Percentiles rank a stretch among this genome's conserved stretches.
These are phyloP conservation scores for Kregervanrija fluxuum DNA, from an alignment of 805 yeast species.

Conservation along the genomic window DNA sequence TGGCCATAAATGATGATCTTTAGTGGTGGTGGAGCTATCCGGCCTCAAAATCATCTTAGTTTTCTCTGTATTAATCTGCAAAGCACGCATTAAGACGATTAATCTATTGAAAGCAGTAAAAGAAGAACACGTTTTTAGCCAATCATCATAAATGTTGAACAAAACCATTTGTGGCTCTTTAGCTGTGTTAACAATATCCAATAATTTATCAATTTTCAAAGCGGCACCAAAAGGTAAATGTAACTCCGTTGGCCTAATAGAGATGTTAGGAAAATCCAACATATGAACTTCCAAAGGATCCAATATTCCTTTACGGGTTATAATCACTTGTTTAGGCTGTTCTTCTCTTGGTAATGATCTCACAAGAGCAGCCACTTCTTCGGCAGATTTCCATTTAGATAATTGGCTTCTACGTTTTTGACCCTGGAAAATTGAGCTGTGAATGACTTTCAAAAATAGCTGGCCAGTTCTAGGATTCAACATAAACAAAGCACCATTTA, in stretches of 20 bases:
- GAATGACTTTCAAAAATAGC: conserved; percentile 79
- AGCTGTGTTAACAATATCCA: conserved; percentile 74
- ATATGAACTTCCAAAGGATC: conserved; percentile 96
- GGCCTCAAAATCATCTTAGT: conserved; percentile 72
- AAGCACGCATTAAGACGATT: conserved; percentile 72
- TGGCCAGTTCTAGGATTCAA: conserved; percentile 90
- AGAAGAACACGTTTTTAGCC: conserved; percentile 78
- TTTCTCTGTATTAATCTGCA: conserved; percentile 69
- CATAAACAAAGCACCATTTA: conserved; percentile 88
- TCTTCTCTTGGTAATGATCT: conserved; percentile 88
- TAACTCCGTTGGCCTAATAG: conserved; percentile 83
- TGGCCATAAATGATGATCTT: conserved; percentile 91
- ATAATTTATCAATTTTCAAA: conserved; percentile 69
- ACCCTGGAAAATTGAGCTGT: conserved; percentile 95
- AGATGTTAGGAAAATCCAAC: conserved; percentile 91
- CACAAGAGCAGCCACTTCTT: conserved; percentile 87
- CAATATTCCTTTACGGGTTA: conserved; percentile 80
- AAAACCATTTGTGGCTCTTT: conserved; percentile 90
- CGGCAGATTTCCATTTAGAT: conserved; percentile 98
- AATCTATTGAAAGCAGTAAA: conserved; percentile 92
- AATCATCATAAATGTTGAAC: conserved; percentile 89
- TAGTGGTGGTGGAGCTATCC: conserved; percentile 59
- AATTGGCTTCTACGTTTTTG: conserved; percentile 88
- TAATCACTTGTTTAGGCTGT: conserved; percentile 88
- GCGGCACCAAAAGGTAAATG: conserved; percentile 87